phyloP scores from a whole-genome alignment of 2,329 filamentous ascomycete genomes.

The Exophiala xenobiotica region DNA sequence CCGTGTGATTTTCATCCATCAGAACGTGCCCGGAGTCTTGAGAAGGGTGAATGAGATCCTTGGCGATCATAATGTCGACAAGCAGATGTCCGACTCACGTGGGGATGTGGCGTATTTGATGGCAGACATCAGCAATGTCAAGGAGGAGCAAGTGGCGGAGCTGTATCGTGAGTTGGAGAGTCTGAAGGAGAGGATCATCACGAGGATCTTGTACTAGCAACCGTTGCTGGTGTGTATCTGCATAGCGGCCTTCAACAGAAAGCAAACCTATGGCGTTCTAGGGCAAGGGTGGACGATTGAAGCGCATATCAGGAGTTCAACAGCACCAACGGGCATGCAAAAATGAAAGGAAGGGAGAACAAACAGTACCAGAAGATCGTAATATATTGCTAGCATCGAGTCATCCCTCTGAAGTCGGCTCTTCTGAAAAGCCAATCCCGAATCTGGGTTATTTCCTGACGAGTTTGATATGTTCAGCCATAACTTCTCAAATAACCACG shows the following conservation, averaged over 20 bases:
- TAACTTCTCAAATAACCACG: too few relatives aligned
- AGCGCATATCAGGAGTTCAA: neutral
- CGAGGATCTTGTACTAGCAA: conserved; percentile 29
- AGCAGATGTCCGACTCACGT: conserved; percentile 95
- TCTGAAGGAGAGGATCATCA: conserved; percentile 44
- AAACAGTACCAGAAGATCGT: too few relatives aligned
- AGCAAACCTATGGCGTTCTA: neutral
- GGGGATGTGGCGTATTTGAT: conserved; percentile 95
- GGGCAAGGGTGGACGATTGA: neutral
- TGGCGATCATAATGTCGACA: conserved; percentile 94
- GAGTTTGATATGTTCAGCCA: too few relatives aligned
- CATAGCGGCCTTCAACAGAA: conserved; percentile 5
- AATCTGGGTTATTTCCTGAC: too few relatives aligned
- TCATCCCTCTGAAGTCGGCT: too few relatives aligned
- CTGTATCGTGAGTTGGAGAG: conserved; percentile 80
- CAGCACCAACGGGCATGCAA: too few relatives aligned
- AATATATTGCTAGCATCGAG: too few relatives aligned
- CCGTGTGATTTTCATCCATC: conserved; percentile 93
- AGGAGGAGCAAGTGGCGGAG: conserved; percentile 76
- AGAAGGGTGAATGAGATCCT: conserved; percentile 94
- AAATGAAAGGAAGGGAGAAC: too few relatives aligned
- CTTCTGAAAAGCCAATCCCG: too few relatives aligned
- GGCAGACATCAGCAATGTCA: conserved; percentile 92
- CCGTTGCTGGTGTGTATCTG: too few relatives aligned
- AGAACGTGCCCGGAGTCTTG: conserved; percentile 92